Evolutionary conservation across 805 yeast genomes (phyloP), one percentile per base, ranked within the genome.

Genomic region (Saturnispora galanensis): DNA sequence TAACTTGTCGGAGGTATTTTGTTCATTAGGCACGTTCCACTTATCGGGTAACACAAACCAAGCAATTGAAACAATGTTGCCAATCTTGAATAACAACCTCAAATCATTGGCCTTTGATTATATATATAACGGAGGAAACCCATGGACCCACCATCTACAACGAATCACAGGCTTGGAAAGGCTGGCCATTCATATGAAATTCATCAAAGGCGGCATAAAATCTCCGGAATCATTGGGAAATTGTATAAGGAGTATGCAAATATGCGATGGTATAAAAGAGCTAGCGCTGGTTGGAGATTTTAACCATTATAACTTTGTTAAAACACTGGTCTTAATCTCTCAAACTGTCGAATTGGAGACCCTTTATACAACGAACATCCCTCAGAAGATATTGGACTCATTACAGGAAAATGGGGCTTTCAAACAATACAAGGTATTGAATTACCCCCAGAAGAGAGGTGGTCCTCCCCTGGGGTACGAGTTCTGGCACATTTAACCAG

Each of bases 391-490:
- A 16, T 4, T 39, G 35, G 36, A 31, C 21, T 2, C 42, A 9
- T 31, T 39, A 13, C 10, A 16, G 5, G 36, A 31, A 12, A 39
- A 39, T 39, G 13, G 21, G 11, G 35, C 36, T 17, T 12, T 39
- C 12, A 31, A 18, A 3, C n/a, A 39, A 31, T 39, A 39, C 12
- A 4, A 31, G 11, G 2, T 32, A 12, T n/a, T 31, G 15, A 12
- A 16, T 6, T 18, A 39, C 15, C 34, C 35, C 10, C 42, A 31
- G 26, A 39, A 10, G 31, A 39, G 36, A 16, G 17, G 36, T 1
- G 42, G 42, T 9, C 38, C 43, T 10, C 43, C 43, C 10, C 11
- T 40, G 21, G 43, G 43, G 12, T 40, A 31, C 29, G 38, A 40
- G 32, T 40, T 32, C 35, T 40, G 43, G 43, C 10, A 31, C 7